Percentiles rank a stretch among this genome's conserved stretches.
These are phyloP conservation scores for Botryotinia globosa DNA, from an alignment of 2,329 filamentous ascomycete genomes.

Conservation along the genomic window DNA sequence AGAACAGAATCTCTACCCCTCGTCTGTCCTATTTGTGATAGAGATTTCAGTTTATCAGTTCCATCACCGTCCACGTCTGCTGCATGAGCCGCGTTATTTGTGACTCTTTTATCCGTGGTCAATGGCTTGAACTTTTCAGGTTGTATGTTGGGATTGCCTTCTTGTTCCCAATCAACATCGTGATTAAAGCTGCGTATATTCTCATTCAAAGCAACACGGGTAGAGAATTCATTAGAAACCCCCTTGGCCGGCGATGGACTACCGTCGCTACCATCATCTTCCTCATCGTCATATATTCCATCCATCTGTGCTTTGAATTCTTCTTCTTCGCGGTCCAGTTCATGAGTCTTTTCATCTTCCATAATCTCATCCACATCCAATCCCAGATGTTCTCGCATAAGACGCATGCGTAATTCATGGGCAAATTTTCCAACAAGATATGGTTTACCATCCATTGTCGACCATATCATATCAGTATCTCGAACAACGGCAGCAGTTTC, in stretches of 20 bases:
- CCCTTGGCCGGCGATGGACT: slow-evolving; percentile 30
- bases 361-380: slow-evolving; percentile 89
- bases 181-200: slow-evolving; percentile 69
- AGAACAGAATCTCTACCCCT: slow-evolving; percentile 70
- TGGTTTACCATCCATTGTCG: slow-evolving; percentile 83
- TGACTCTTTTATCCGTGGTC: slow-evolving; percentile 54
- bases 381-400: slow-evolving; percentile 97
- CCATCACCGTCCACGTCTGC: slow-evolving; percentile 79
- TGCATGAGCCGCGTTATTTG: slow-evolving; percentile 59
- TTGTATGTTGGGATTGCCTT: slow-evolving; percentile 42
- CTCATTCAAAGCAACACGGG: slow-evolving; percentile 49
- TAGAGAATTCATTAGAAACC: slow-evolving; percentile 51
- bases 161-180: slow-evolving; percentile 52
- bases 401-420: slow-evolving; percentile 83
- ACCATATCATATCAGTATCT: slow-evolving; percentile 89
- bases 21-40: slow-evolving; percentile 58
- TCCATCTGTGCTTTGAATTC: slow-evolving; percentile 59
- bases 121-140: slow-evolving; percentile 42
- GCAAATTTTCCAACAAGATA: slow-evolving; percentile 91
- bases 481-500: slow-evolving; percentile 87
- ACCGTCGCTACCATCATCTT: slow-evolving; percentile 24
- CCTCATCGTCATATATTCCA: slow-evolving; percentile 56
- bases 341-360: slow-evolving; percentile 70
- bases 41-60: slow-evolving; percentile 68
- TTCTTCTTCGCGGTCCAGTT: slow-evolving; percentile 55